A percentile compares a stretch with the other conserved stretches of the same genome.
Evolutionary conservation across 805 yeast species (phyloP).

Genomic region (Ogataea angusta): DNA sequence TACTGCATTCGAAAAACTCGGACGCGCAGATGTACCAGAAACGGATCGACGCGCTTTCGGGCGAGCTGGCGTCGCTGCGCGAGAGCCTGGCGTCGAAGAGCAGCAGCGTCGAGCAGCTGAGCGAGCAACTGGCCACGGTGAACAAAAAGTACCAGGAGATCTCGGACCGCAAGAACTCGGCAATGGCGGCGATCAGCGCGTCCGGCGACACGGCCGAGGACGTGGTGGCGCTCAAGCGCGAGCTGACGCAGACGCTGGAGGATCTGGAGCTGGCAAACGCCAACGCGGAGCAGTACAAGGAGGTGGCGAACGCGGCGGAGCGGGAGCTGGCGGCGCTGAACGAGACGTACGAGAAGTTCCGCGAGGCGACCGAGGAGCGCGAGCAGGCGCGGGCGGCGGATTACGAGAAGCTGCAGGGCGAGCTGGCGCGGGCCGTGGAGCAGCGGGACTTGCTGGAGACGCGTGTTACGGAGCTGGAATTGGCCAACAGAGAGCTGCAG

Average conservation of each 20-base stretch:
- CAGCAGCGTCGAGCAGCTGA: constrained; percentile 37
- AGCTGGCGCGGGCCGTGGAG: constrained; percentile 8
- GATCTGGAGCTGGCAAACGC: constrained; percentile 57
- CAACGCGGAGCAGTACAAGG: constrained; percentile 58
- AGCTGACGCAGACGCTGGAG: constrained; percentile 39
- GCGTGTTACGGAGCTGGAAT: constrained; percentile 10
- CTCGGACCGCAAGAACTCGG: constrained; percentile 28
- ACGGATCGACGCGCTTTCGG: constrained; percentile 53
- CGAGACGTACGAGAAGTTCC: constrained; percentile 48
- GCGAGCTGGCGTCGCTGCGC: constrained; percentile 41
- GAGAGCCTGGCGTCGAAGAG: constrained; percentile 43
- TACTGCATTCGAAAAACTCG: constrained; percentile 51
- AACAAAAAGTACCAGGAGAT: constrained; percentile 30
- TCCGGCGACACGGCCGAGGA: constrained; percentile 23
- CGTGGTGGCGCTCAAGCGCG: constrained; percentile 28
- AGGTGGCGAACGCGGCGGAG: constrained; percentile 65
- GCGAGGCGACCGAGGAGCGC: constrained; percentile 28
- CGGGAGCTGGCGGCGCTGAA: constrained; percentile 56
- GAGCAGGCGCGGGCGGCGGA: constrained; percentile 11
- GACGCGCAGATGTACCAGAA: constrained; percentile 56
- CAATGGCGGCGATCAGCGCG: constrained; percentile 26
- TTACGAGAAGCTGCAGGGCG: constrained; percentile 13
- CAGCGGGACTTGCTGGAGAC: constrained; percentile 18
- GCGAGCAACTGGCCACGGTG: constrained; percentile 35
- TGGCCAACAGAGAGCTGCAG: constrained; percentile 11